These are phyloP conservation scores for Colletotrichum kahawae DNA, from an alignment of 2,329 filamentous ascomycete genomes.

Conservation along the genomic window DNA sequence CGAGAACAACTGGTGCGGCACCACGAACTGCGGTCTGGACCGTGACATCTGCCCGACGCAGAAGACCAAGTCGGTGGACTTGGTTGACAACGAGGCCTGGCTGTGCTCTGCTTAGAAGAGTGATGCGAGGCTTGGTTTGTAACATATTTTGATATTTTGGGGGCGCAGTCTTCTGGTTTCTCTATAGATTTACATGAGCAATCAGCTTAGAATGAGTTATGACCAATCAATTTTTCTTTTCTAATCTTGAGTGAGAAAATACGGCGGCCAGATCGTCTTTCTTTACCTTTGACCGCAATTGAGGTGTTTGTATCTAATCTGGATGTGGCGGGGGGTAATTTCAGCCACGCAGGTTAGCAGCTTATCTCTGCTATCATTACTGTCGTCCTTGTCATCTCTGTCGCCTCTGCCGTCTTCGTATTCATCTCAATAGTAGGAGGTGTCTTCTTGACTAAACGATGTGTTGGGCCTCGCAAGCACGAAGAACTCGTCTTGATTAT, in stretches of 20 bases:
- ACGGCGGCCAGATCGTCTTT: no score
- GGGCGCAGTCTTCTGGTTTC: neutral
- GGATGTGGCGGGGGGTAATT: no score
- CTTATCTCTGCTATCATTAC: no score
- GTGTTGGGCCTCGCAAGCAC: no score
- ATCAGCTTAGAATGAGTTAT: neutral
- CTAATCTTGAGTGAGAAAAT: neutral
- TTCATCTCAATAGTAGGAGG: no score
- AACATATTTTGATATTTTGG: neutral
- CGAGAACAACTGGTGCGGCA: neutral
- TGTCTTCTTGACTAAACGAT: no score
- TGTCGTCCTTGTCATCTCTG: neutral
- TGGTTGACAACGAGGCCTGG: neutral
- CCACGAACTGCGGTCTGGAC: neutral
- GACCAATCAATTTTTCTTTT: neutral
- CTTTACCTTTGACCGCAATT: no score
- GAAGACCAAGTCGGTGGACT: neutral
- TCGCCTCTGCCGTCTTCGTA: no score
- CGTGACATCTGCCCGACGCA: neutral
- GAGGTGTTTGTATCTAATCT: no score
- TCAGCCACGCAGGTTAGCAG: no score
- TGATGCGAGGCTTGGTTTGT: rapidly evolving
- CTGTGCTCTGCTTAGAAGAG: neutral
- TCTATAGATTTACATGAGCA: neutral
- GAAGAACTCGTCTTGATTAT: no score